These are phyloP conservation scores for Chytriomyces confervae DNA, from an alignment of 192 early-diverging fungal species.

Conservation along the genomic window DNA sequence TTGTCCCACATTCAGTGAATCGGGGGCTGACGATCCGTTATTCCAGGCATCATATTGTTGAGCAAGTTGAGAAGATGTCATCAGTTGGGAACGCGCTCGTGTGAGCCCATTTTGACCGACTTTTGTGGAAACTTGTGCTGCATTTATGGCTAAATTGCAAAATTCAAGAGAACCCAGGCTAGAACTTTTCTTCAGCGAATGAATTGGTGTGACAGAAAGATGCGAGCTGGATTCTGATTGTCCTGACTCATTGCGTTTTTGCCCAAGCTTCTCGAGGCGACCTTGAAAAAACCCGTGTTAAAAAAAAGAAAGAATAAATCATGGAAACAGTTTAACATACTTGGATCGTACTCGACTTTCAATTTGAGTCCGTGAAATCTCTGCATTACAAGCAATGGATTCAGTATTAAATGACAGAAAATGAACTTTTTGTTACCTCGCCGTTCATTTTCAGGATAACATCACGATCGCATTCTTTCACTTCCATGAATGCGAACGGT, in stretches of 20 bases:
- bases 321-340: neutral
- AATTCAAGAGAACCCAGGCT: conserved; percentile 28
- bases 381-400: neutral
- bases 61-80: conserved; percentile 11
- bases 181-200: conserved; percentile 26
- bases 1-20: neutral
- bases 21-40: neutral
- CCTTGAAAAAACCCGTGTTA: neutral
- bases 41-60: conserved; percentile 4
- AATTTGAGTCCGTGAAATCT: conserved; percentile 24
- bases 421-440: conserved; percentile 4
- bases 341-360: conserved; percentile 34
- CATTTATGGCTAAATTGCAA: neutral
- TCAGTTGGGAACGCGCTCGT: neutral
- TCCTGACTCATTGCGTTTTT: conserved; percentile 7
- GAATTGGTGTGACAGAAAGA: neutral
- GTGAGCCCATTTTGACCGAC: neutral
- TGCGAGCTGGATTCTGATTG: neutral
- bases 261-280: conserved; percentile 18
- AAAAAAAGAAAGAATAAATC: neutral
- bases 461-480: conserved; percentile 26
- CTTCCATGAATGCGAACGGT: conserved; percentile 27
- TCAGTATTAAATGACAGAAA: neutral
- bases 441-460: conserved; percentile 23
- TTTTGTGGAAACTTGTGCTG: neutral